Conservation (phyloP, 257 asterid genomes). For the Scutellaria barbata region DNA sequence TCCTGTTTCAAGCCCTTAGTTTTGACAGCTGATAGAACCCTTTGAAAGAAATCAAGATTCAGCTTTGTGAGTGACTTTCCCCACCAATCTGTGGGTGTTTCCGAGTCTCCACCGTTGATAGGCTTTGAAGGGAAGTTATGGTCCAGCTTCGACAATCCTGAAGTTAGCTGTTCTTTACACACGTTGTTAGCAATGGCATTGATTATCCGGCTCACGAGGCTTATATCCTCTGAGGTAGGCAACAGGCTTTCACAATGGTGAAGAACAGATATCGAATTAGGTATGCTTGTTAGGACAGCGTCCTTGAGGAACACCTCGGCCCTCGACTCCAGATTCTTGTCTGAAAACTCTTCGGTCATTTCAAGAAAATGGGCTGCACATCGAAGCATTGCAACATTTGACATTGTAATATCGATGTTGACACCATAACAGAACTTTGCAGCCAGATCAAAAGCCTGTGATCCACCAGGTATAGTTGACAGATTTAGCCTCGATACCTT, state of each 20-base stretch:
- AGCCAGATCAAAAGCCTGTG: constrained; percentile 84
- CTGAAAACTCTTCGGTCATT: constrained; percentile 84
- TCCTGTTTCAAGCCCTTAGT: constrained; percentile 87
- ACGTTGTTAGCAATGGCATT: constrained; percentile 79
- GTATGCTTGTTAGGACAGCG: constrained; percentile 57
- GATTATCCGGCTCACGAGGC: constrained; percentile 60
- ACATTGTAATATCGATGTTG: constrained; percentile 62
- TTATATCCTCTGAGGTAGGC: constrained; percentile 69
- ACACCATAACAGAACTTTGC: constrained; percentile 94
- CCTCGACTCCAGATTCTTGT: constrained; percentile 70
- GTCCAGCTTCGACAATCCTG: constrained; percentile 81
- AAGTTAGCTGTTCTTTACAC: constrained; percentile 84
- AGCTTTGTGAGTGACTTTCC: constrained; percentile 67
- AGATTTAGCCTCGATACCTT: constrained; percentile 64
- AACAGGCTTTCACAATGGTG: constrained; percentile 66
- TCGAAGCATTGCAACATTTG: constrained; percentile 70
- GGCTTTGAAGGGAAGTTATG: constrained; percentile 60
- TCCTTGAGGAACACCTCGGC: constrained; percentile 71
- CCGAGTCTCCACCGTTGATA: constrained; percentile 48
- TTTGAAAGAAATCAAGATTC: constrained; percentile 75
- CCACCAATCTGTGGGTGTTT: constrained; percentile 80
- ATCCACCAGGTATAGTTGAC: constrained; percentile 79
- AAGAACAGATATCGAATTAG: constrained; percentile 72
- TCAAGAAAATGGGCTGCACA: constrained; percentile 82
- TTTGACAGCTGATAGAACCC: constrained; percentile 75